phyloP scores from a whole-genome alignment of 208 protist species.

The Naegleria fowleri region DNA sequence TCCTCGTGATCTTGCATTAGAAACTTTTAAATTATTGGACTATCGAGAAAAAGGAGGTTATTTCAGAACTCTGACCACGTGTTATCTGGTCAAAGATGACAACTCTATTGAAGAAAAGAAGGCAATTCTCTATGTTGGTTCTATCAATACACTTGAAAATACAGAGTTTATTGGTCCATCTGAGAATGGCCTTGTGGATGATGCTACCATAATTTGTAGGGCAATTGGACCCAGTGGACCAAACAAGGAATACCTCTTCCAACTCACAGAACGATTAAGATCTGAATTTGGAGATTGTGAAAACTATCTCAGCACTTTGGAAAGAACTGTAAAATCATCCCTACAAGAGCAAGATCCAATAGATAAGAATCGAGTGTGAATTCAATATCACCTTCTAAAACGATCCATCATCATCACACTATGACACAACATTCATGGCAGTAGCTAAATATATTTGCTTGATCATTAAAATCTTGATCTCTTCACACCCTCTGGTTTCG shows the following conservation, averaged over 20 bases:
- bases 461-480: too few species aligned
- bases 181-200: background rate
- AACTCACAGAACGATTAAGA: background rate
- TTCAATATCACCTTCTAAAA: too few species aligned
- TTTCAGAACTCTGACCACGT: background rate
- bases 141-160: background rate
- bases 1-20: too few species aligned
- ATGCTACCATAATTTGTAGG: background rate
- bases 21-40: background rate
- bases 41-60: constrained; percentile 10
- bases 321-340: background rate
- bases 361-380: too few species aligned
- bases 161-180: constrained; percentile 1
- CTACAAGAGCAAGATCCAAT: background rate
- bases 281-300: background rate
- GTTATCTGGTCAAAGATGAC: background rate
- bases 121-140: background rate
- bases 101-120: background rate
- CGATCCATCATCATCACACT: too few species aligned
- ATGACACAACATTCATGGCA: too few species aligned
- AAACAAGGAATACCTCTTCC: constrained; percentile 1
- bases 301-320: background rate
- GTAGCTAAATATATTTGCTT: too few species aligned
- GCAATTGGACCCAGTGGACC: constrained; percentile 5
- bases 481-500: too few species aligned